Base-by-base conservation (phyloP, 2,329 filamentous ascomycete genomes). In the Fusarium musae region DNA sequence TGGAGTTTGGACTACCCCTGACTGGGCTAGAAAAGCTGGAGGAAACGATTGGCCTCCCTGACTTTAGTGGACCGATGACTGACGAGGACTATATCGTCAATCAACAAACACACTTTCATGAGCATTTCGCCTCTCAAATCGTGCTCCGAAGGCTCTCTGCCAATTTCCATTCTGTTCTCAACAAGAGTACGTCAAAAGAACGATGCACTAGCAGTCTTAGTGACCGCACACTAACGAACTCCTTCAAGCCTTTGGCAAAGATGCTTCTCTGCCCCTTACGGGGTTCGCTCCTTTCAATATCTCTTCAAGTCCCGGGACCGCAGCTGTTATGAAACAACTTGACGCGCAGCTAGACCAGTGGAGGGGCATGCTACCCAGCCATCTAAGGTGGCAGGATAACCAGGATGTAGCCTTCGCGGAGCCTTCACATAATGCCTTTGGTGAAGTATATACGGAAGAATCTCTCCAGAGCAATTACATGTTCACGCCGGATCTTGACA, bases 91-190 rank as follows among this genome's bases (percentile, higher is more conserved):
- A 85, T 64, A 75, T 84, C 17, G 82, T 81, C 26, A 86, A 88
- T 68, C 85, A 88, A 69, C 79, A 83, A 15, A 86, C 87, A 3
- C 85, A 89, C 66, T 89, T 87, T 63, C 85, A 89, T 69, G 86
- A 89, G 66, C 85, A 91, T 73, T 91, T 90, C 77, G 84, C 87
- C 5, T 89, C 89, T 1, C 88, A 91, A 75, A 87, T 91, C 50
- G 86, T 88, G 16, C 82, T 91, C 23, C 83, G 87, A 26, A 83
- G 86, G 30, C 80, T 91, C 6, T 86, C 87, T 42, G 83, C 85
- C 2, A 84, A 86, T 28, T 86, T 90, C 23, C 86, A 91, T 76
- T 81, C 82, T 47, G 82, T 83, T 6, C 83, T 91, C 34, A 86
- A 83, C 65, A 85, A 86, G 70, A 83, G 89, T 90, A 80, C 80